Base-by-base conservation (phyloP, 495 filamentous ascomycete species). In the Penicillium steckii region DNA sequence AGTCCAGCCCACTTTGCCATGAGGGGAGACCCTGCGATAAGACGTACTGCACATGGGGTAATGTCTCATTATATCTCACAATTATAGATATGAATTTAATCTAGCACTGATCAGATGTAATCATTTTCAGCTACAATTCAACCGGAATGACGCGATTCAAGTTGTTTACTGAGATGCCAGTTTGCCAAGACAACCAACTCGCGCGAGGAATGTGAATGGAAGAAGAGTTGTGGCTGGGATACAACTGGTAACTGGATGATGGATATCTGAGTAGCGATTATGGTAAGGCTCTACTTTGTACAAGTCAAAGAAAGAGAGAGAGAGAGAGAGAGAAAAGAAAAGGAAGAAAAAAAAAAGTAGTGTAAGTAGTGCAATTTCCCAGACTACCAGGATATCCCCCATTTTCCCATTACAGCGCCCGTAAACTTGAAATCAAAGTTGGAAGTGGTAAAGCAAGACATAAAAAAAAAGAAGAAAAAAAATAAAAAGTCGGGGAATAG, bases 361-460 rank as follows among this genome's bases (percentile, higher is more conserved):
- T 56, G 67, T 55, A 54, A 68, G 56, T 57, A 58, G n/a, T n/a
- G n/a, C n/a, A n/a, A n/a, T n/a, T 70, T 68, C 61, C 61, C 62
- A 50, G 57, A 70, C 64, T 74, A 68, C 63, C 64, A 64, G 65
- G 61, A 69, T 64, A 67, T 67, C 57, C 59, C 63, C 66, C 56
- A 65, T 71, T 72, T 70, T 68, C 68, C 71, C 68, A 70, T 75
- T 73, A 73, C 64, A 73, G 71, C 71, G 71, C 71, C 71, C 66
- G 63, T 60, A 52, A 70, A 68, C 46, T 67, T 48, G 59, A 70
- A 57, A 52, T 46, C 48, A 53, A 55, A 45, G 46, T 56, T 33
- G 50, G n/a, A n/a, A n/a, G n/a, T n/a, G n/a, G n/a, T n/a, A n/a
- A 50, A 47, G 41, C 55, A 46, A 57, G 56, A 60, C 52, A 35